Evolutionary conservation across 176 grass and related monocot species (phyloP).

Genomic region (Bolboschoenus planiculmis): DNA sequence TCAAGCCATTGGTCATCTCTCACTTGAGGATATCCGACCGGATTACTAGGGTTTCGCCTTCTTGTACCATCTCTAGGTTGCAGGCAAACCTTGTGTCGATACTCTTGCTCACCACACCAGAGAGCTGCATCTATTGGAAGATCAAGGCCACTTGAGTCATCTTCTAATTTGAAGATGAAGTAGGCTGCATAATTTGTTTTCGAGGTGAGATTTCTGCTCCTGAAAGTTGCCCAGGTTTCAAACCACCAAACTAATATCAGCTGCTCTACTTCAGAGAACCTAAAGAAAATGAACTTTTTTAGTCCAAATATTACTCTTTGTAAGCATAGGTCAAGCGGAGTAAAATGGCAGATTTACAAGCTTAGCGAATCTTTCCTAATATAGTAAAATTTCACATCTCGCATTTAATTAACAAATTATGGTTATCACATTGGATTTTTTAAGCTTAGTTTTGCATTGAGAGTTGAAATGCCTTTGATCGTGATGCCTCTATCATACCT

Average conservation of each 20-base stretch:
- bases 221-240: not conserved
- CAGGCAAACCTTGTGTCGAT: not conserved
- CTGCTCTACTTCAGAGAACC: not conserved
- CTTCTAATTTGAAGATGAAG: slow-evolving; percentile 3
- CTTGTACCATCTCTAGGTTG: not conserved
- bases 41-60: not conserved
- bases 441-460: too few species aligned
- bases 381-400: too few species aligned
- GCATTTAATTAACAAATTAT: too few species aligned
- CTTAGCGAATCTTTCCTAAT: too few species aligned
- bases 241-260: slow-evolving; percentile 3
- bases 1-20: slow-evolving; percentile 4
- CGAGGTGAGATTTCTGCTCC: not conserved
- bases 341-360: too few species aligned
- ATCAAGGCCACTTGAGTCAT: not conserved
- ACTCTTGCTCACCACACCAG: not conserved
- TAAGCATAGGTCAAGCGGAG: too few species aligned
- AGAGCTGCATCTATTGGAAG: not conserved
- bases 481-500: too few species aligned
- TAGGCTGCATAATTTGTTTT: not conserved
- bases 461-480: too few species aligned
- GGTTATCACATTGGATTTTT: too few species aligned
- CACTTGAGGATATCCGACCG: not conserved
- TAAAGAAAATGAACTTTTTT: too few species aligned
- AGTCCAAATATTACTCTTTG: too few species aligned